phyloP scores from a whole-genome alignment of 1,139 yeast species.

The Lodderomyces beijingensis region DNA sequence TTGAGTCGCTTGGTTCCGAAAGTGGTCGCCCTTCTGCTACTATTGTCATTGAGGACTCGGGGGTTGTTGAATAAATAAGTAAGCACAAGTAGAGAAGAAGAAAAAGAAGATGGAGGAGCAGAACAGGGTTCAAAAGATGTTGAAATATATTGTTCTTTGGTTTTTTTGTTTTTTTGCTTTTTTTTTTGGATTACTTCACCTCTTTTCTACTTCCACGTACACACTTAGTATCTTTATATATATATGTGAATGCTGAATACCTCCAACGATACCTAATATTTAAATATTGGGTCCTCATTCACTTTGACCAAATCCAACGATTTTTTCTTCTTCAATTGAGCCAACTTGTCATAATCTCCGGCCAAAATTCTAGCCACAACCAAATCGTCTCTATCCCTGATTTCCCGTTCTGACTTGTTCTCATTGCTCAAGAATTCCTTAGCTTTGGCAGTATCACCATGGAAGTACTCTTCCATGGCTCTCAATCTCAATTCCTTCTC shows the following conservation, averaged over 20 bases:
- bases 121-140: too few relatives aligned
- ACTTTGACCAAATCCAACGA: conserved; percentile 36
- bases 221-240: too few relatives aligned
- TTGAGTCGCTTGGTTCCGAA: conserved; percentile 31
- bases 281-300: conserved; percentile 29
- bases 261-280: too few relatives aligned
- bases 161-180: background rate
- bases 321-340: conserved; percentile 59
- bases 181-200: background rate
- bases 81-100: background rate
- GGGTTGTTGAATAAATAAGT: conserved; percentile 13
- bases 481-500: conserved; percentile 77
- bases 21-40: conserved; percentile 25
- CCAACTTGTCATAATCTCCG: conserved; percentile 80
- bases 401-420: conserved; percentile 55
- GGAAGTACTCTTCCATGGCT: conserved; percentile 62
- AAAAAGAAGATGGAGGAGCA: background rate
- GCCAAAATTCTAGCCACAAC: conserved; percentile 78
- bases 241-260: too few relatives aligned
- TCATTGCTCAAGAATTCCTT: conserved; percentile 52
- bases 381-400: conserved; percentile 69
- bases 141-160: background rate
- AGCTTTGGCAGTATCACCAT: conserved; percentile 59
- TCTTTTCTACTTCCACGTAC: background rate
- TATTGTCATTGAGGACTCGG: conserved; percentile 37